Evolutionary conservation across 2,329 filamentous ascomycete genomes (phyloP).

Genomic region (Calonectria honghensis): DNA sequence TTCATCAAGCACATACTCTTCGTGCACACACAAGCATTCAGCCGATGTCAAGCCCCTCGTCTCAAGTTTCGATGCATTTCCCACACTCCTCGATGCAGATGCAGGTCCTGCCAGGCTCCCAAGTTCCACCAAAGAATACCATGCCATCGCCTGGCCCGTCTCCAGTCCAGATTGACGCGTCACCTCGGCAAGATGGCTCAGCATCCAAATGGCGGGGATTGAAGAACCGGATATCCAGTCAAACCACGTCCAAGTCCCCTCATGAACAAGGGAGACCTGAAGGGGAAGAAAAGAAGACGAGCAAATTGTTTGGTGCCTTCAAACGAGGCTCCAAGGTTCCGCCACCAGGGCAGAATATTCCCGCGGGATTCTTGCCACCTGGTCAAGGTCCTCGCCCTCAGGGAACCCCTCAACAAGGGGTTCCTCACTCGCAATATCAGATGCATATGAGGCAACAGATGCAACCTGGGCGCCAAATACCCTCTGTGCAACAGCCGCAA

Average conservation of each 20-base stretch:
- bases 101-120: conserved; percentile 35
- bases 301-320: conserved; percentile 58
- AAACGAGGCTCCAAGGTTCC: conserved; percentile 57
- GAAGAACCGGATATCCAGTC: conserved; percentile 58
- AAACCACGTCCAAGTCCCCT: conserved; percentile 50
- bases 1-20: conserved; percentile 43
- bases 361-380: conserved; percentile 14
- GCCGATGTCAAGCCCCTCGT: conserved; percentile 37
- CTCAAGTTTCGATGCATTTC: conserved; percentile 40
- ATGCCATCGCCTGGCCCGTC: conserved; percentile 34
- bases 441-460: conserved; percentile 43
- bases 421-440: conserved; percentile 42
- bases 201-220: conserved; percentile 60
- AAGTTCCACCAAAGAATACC: conserved; percentile 44
- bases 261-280: conserved; percentile 48
- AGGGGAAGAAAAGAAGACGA: conserved; percentile 50
- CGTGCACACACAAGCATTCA: conserved; percentile 36
- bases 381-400: conserved; percentile 37
- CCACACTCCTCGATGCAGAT: conserved; percentile 47
- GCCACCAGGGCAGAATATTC: conserved; percentile 48
- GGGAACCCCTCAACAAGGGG: conserved; percentile 39
- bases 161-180: conserved; percentile 34
- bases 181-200: conserved; percentile 47
- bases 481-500: conserved; percentile 22
- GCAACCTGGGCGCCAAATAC: conserved; percentile 29